Evolutionary conservation across 768 basidiomycete genomes (phyloP).

Genomic region (Panaeolus papilionaceus): DNA sequence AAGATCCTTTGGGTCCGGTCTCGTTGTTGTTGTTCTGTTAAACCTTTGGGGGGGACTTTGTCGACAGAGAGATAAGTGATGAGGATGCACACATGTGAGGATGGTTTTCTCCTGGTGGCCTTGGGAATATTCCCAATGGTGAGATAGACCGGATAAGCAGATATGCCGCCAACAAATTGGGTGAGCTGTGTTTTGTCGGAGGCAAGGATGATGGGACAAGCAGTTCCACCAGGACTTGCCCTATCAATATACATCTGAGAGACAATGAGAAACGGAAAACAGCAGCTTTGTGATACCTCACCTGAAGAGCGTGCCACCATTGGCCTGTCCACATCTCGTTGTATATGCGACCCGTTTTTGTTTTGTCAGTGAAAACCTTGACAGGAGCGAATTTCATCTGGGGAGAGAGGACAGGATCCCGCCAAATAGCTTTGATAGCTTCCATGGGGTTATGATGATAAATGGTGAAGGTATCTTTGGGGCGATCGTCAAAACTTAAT

Average conservation of each 20-base stretch:
- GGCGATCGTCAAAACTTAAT: background rate
- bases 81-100: conserved; percentile 32
- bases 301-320: conserved; percentile 18
- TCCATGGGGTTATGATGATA: conserved; percentile 7
- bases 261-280: too few species aligned
- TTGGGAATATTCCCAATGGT: conserved; percentile 48
- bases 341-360: background rate
- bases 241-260: too few species aligned
- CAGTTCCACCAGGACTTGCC: conserved; percentile 29
- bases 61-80: conserved; percentile 43
- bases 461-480: background rate
- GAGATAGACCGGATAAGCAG: conserved; percentile 50
- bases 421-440: conserved; percentile 15
- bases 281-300: background rate
- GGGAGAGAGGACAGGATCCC: conserved; percentile 10
- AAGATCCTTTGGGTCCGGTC: conserved; percentile 36
- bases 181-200: conserved; percentile 38
- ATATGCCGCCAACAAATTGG: conserved; percentile 41
- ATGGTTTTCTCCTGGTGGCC: conserved; percentile 36
- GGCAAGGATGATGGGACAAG: conserved; percentile 44
- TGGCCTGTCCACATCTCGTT: conserved; percentile 19
- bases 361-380: conserved; percentile 6
- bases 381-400: conserved; percentile 1
- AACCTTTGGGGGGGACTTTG: conserved; percentile 29
- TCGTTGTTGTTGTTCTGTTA: conserved; percentile 14